These are phyloP conservation scores for Tylopilus cervinicoccineus DNA, from an alignment of 768 basidiomycete species.

Conservation along the genomic window DNA sequence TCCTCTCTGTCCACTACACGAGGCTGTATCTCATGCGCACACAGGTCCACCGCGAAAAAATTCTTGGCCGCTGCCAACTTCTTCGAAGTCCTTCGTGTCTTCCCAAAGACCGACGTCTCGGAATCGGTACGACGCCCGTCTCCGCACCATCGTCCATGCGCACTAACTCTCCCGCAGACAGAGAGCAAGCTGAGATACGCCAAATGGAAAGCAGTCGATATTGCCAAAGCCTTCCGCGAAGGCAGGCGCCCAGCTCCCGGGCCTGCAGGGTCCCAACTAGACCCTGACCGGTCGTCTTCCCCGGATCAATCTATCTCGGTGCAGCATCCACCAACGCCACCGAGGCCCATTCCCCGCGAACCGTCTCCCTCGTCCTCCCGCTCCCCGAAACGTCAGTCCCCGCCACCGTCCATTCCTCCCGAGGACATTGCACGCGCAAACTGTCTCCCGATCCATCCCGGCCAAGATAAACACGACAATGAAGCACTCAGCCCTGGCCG, in stretches of 20 bases:
- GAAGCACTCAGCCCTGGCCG: slow-evolving; percentile 46
- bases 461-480: slow-evolving; percentile 28
- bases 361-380: slow-evolving; percentile 21
- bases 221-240: slow-evolving; percentile 92
- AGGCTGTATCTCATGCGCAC: slow-evolving; percentile 4
- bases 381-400: slow-evolving; percentile 31
- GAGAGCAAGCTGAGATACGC: slow-evolving; percentile 89
- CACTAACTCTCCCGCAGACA: slow-evolving; percentile 42
- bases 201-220: slow-evolving; percentile 97
- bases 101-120: slow-evolving; percentile 55
- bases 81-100: slow-evolving; percentile 81
- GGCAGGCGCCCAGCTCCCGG: slow-evolving; percentile 81
- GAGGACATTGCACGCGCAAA: slow-evolving; percentile 29
- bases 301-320: slow-evolving; percentile 14
- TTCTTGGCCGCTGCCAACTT: slow-evolving; percentile 95
- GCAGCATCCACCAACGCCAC: slow-evolving; percentile 17
- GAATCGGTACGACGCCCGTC: slow-evolving; percentile 49
- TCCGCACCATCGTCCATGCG: neutral
- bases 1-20: slow-evolving; percentile 2
- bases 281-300: slow-evolving; percentile 17
- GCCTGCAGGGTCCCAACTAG: slow-evolving; percentile 49
- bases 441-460: slow-evolving; percentile 20
- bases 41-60: slow-evolving; percentile 85
- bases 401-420: slow-evolving; percentile 30
- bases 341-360: slow-evolving; percentile 24